These are phyloP conservation scores for Colletotrichum sp. DNA, from an alignment of 2,329 filamentous ascomycete species.

Conservation along the genomic window DNA sequence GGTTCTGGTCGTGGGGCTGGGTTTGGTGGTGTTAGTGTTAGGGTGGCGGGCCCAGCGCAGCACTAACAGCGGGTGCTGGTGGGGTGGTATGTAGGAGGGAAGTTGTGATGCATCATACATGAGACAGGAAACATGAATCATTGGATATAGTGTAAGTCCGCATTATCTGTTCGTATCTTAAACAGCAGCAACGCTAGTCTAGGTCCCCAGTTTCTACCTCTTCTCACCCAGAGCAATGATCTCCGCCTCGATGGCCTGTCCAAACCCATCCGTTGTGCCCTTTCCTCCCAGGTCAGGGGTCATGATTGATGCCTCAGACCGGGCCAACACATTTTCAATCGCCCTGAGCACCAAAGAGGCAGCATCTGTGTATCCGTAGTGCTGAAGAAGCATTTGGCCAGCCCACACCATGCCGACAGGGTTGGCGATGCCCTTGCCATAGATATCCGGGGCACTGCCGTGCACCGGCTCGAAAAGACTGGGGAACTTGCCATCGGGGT, in stretches of 20 bases:
- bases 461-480: slow-evolving; percentile 75
- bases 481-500: slow-evolving; percentile 59
- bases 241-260: slow-evolving; percentile 25
- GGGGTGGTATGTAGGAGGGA: too few species aligned
- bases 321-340: slow-evolving; percentile 68
- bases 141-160: background rate
- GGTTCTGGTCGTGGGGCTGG: too few species aligned
- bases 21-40: too few species aligned
- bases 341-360: slow-evolving; percentile 63
- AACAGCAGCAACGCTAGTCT: background rate
- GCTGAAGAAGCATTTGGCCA: slow-evolving; percentile 76
- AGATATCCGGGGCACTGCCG: slow-evolving; percentile 75
- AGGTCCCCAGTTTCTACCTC: background rate
- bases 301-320: slow-evolving; percentile 30
- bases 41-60: too few species aligned
- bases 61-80: too few species aligned
- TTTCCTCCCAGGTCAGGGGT: slow-evolving; percentile 36
- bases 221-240: slow-evolving; percentile 15
- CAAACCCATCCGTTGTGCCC: slow-evolving; percentile 28
- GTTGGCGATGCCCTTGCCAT: slow-evolving; percentile 74
- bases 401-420: slow-evolving; percentile 75
- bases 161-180: background rate
- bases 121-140: background rate
- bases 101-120: background rate
- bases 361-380: slow-evolving; percentile 43